A percentile compares a stretch with the other conserved stretches of the same genome.
Evolutionary conservation across 257 asterid genomes (phyloP).

Genomic region (Forsythia suspensa): DNA sequence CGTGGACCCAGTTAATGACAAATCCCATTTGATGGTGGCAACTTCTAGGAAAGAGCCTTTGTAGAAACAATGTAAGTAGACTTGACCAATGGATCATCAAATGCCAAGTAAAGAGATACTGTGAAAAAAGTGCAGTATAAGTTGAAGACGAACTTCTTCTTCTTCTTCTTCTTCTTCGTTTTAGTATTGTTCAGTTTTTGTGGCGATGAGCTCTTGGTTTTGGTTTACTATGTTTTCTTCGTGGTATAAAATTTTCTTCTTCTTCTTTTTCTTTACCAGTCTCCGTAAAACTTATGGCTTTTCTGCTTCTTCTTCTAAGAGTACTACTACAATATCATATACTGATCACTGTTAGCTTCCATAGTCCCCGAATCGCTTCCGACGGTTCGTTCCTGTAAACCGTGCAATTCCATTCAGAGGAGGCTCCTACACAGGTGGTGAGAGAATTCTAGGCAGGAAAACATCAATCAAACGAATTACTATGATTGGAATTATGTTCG

Average conservation of each 20-base stretch:
- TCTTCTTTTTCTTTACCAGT: slow-evolving; percentile 24
- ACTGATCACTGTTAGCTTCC: slow-evolving; percentile 50
- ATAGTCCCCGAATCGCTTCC: slow-evolving; percentile 35
- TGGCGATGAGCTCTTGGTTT: not conserved
- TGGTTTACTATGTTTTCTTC: slow-evolving; percentile 6
- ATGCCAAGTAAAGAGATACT: not conserved
- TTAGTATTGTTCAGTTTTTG: not conserved
- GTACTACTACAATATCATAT: slow-evolving; percentile 24
- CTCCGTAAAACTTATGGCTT: slow-evolving; percentile 1
- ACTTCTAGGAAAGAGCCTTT: not conserved
- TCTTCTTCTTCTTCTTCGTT: not conserved
- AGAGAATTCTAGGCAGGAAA: slow-evolving; percentile 9
- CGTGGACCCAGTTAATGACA: not conserved
- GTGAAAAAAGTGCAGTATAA: not conserved
- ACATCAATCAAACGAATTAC: slow-evolving; percentile 2
- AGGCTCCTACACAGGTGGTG: slow-evolving; percentile 32
- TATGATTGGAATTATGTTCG: slow-evolving; percentile 7
- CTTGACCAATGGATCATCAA: not conserved
- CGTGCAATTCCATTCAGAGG: not conserved
- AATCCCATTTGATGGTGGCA: not conserved
- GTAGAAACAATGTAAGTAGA: not conserved
- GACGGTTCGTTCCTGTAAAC: not conserved
- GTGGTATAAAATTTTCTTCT: slow-evolving; percentile 16
- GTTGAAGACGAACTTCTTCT: not conserved
- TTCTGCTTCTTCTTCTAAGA: slow-evolving; percentile 5